Percentiles rank a stretch among this genome's conserved stretches.
Conservation (phyloP, 805 yeast species). For the Jamesozyma rosinii region DNA sequence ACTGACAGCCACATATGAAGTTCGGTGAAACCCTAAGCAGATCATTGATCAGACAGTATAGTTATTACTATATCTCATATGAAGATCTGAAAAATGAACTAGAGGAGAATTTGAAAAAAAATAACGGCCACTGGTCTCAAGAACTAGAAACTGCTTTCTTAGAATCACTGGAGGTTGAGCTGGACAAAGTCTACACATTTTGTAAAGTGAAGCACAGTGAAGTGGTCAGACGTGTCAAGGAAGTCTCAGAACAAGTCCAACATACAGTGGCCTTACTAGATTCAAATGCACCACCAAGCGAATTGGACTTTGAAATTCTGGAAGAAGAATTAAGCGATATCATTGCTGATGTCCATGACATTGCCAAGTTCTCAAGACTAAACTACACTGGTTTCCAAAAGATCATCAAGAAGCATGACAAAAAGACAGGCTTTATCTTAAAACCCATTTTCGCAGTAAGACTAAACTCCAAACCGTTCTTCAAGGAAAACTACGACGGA, state of each 20-base stretch:
- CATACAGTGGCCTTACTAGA: conserved; percentile 53
- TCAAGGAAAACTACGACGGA: conserved; percentile 86
- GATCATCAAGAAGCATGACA: conserved; percentile 93
- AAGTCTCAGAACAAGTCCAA: conserved; percentile 63
- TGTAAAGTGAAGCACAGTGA: conserved; percentile 83
- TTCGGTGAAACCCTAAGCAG: conserved; percentile 90
- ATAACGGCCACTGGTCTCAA: conserved; percentile 59
- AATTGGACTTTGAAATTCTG: conserved; percentile 60
- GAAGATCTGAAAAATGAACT: conserved; percentile 82
- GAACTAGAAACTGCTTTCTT: conserved; percentile 76
- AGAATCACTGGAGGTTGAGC: conserved; percentile 62
- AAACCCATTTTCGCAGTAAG: conserved; percentile 91
- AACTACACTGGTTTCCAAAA: conserved; percentile 97
- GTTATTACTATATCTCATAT: conserved; percentile 82
- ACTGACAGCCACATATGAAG: too few relatives aligned
- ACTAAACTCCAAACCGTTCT: conserved; percentile 88
- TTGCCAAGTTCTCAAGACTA: conserved; percentile 85
- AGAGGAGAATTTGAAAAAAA: conserved; percentile 52
- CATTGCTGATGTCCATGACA: conserved; percentile 94
- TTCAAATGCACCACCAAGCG: conserved; percentile 41
- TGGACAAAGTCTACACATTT: conserved; percentile 88
- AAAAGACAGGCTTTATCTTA: conserved; percentile 67
- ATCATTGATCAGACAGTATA: conserved; percentile 82
- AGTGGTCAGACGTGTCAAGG: conserved; percentile 74
- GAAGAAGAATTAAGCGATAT: conserved; percentile 76